Percentiles rank a stretch among this genome's conserved stretches.
These are phyloP conservation scores for Lichenothelia convexa DNA, from an alignment of 495 filamentous ascomycete species.

Conservation along the genomic window DNA sequence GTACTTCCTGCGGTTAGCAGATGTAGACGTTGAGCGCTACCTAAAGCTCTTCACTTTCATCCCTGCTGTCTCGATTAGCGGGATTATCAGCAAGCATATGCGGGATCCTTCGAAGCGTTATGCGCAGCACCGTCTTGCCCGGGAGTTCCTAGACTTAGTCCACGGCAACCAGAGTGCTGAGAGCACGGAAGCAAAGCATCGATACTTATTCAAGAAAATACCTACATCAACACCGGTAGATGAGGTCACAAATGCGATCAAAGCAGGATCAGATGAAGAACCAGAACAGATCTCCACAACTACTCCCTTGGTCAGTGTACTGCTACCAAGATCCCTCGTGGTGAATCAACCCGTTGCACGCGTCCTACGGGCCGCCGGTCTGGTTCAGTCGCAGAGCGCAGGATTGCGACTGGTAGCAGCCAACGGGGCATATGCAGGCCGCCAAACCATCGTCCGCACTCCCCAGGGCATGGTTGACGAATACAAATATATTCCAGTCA, in stretches of 20 bases:
- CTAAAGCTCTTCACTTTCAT: conserved; percentile 87
- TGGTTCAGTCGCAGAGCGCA: conserved; percentile 7
- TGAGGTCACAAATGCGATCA: not conserved
- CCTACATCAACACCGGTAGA: conserved; percentile 7
- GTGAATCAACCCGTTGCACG: conserved; percentile 5
- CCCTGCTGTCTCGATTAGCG: conserved; percentile 41
- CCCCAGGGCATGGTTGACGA: too few relatives aligned
- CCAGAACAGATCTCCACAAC: not conserved
- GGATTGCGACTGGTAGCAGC: conserved; percentile 6
- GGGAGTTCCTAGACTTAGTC: conserved; percentile 58
- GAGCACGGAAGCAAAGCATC: conserved; percentile 38
- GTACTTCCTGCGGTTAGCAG: conserved; percentile 73
- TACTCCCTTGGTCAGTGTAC: too few relatives aligned
- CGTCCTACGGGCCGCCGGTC: conserved; percentile 7
- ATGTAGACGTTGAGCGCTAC: conserved; percentile 59
- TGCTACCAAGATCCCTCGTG: conserved; percentile 5
- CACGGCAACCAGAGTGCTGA: conserved; percentile 47
- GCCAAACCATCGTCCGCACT: too few relatives aligned
- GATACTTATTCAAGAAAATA: conserved; percentile 27
- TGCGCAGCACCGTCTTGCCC: conserved; percentile 67
- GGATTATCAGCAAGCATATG: conserved; percentile 46
- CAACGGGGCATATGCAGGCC: conserved; percentile 13
- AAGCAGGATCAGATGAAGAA: not conserved
- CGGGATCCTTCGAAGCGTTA: conserved; percentile 45
- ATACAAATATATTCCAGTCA: conserved; percentile 16